Conservation (phyloP, 164 flowering plant genomes). For the Cinnamomum chago region DNA sequence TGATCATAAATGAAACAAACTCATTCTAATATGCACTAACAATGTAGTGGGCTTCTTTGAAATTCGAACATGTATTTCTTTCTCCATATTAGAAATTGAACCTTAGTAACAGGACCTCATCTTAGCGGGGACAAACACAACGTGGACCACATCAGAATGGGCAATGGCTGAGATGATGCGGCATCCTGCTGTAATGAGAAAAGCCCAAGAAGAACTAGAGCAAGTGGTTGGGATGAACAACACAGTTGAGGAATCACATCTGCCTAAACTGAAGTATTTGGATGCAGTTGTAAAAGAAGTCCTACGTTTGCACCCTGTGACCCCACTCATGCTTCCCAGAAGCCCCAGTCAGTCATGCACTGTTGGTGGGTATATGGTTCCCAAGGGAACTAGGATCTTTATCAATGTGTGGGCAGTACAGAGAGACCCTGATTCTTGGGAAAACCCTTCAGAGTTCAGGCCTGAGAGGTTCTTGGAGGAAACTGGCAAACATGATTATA, state of each 20-base stretch:
- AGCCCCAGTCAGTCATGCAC: slow-evolving; percentile 11
- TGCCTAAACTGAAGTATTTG: slow-evolving; percentile 27
- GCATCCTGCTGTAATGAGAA: slow-evolving; percentile 16
- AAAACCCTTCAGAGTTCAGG: slow-evolving; percentile 24
- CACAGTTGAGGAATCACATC: slow-evolving; percentile 25
- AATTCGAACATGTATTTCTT: not conserved
- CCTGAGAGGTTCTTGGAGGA: slow-evolving; percentile 29
- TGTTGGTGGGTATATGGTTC: slow-evolving; percentile 33
- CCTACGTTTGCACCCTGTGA: slow-evolving; percentile 29
- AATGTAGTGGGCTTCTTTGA: not conserved
- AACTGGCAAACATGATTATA: slow-evolving; percentile 9
- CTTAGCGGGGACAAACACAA: slow-evolving; percentile 28
- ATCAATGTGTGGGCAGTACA: slow-evolving; percentile 47
- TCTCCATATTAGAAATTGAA: not conserved
- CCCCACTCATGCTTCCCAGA: slow-evolving; percentile 26
- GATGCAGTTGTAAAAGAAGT: slow-evolving; percentile 39
- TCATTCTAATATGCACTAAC: not conserved
- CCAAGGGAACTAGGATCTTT: slow-evolving; percentile 27
- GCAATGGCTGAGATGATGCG: slow-evolving; percentile 28
- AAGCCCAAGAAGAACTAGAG: slow-evolving; percentile 24
- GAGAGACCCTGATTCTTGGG: slow-evolving; percentile 45
- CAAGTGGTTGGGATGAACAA: slow-evolving; percentile 20
- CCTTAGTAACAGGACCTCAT: slow-evolving; percentile 24
- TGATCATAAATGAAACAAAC: too few relatives aligned
- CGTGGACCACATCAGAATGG: slow-evolving; percentile 27